phyloP scores from a whole-genome alignment of 2,329 filamentous ascomycete species.

The Penicillium sp. region DNA sequence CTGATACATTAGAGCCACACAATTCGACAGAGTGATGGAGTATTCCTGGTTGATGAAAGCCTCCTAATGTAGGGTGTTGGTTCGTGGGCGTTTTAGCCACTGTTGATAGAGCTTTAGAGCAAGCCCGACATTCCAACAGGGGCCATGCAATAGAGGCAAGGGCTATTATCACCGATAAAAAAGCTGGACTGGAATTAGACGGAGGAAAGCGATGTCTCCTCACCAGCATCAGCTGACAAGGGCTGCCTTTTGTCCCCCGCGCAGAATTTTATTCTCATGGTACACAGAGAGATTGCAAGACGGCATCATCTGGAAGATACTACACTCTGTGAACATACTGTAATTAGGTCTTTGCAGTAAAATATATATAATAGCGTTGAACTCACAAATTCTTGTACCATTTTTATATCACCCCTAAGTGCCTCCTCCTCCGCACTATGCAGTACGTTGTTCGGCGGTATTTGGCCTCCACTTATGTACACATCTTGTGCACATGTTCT shows the following conservation, averaged over 20 bases:
- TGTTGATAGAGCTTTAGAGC: neutral
- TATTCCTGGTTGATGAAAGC: neutral
- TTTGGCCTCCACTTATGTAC: slow-evolving; percentile 2
- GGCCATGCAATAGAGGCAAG: neutral
- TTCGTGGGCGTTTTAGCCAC: neutral
- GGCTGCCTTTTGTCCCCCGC: too few species aligned
- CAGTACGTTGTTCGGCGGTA: neutral
- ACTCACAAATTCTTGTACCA: slow-evolving; percentile 20
- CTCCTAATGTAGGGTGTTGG: neutral
- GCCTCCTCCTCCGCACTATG: neutral
- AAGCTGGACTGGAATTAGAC: too few species aligned
- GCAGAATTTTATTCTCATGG: too few species aligned
- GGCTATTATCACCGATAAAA: neutral
- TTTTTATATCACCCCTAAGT: slow-evolving; percentile 13
- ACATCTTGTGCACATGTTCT: slow-evolving; percentile 1
- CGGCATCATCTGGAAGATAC: neutral
- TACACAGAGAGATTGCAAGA: too few species aligned
- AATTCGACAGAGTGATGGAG: neutral
- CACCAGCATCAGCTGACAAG: too few species aligned
- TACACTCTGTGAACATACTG: neutral
- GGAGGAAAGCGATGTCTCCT: too few species aligned
- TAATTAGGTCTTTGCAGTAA: neutral
- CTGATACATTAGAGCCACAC: neutral
- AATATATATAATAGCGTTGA: too few species aligned
- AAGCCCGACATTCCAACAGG: neutral